A percentile compares a stretch with the other conserved stretches of the same genome.
phyloP scores from a whole-genome alignment of 805 yeast genomes.

The Starmerella scarabaei region DNA sequence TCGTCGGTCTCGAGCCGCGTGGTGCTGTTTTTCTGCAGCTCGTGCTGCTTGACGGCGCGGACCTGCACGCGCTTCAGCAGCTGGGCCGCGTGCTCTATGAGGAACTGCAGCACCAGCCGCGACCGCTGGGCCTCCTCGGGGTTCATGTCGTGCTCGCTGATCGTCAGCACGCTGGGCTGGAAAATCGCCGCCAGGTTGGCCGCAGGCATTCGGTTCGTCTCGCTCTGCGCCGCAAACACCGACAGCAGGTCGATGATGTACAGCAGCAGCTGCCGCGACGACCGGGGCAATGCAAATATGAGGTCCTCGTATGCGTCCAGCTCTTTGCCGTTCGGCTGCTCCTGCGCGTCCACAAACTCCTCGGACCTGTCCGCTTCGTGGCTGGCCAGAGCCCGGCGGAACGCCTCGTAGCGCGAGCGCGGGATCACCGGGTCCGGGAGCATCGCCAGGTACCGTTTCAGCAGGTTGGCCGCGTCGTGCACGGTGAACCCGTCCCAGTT shows the following conservation, averaged over 20 bases:
- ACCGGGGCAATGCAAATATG: constrained; percentile 58
- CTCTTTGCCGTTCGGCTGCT: constrained; percentile 1
- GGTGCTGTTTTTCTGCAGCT: constrained; percentile 1
- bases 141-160: constrained; percentile 81
- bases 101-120: constrained; percentile 72
- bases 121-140: constrained; percentile 86
- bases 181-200: constrained; percentile 89
- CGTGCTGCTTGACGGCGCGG: constrained; percentile 26
- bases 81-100: constrained; percentile 73
- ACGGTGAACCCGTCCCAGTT: constrained; percentile 90
- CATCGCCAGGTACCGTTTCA: constrained; percentile 73
- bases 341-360: constrained; percentile 32
- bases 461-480: constrained; percentile 88
- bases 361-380: constrained; percentile 41
- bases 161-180: constrained; percentile 91
- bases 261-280: constrained; percentile 67
- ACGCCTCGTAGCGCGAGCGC: constrained; percentile 55
- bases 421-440: constrained; percentile 91
- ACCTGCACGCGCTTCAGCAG: constrained; percentile 42
- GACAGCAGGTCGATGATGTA: constrained; percentile 79
- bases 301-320: constrained; percentile 57
- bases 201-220: constrained; percentile 78
- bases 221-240: constrained; percentile 66
- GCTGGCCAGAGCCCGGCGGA: constrained; percentile 58
- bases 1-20: not conserved